Conservation (phyloP, 192 early-diverging fungal genomes). For the Thoreauomyces humboldtii region DNA sequence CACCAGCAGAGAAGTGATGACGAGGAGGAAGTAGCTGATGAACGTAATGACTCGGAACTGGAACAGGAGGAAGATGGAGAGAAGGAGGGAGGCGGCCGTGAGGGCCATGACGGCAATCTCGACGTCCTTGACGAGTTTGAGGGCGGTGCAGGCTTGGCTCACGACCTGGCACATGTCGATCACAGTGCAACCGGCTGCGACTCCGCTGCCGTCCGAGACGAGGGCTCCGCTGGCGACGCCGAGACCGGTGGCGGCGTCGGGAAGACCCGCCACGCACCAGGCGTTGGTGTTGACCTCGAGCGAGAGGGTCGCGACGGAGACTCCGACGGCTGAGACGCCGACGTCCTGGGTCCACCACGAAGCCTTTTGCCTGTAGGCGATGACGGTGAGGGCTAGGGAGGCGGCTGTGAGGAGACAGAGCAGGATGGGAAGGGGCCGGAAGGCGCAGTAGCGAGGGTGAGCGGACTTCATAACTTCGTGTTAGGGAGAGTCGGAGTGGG, state of each 20-base stretch:
- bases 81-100: conserved; percentile 2
- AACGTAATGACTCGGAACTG: neutral
- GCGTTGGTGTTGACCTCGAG: neutral
- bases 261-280: conserved; percentile 4
- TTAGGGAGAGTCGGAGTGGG: too few species aligned
- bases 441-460: neutral
- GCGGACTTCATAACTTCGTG: too few species aligned
- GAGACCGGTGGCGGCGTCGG: neutral
- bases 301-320: neutral
- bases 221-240: too few species aligned
- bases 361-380: neutral
- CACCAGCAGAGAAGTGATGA: neutral
- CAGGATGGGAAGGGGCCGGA: conserved; percentile 2
- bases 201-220: too few species aligned
- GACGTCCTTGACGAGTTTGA: neutral
- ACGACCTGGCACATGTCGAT: conserved; percentile 7
- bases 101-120: neutral
- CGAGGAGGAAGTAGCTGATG: conserved; percentile 1
- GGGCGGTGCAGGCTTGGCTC: neutral
- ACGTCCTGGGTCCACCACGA: conserved; percentile 5
- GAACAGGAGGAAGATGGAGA: neutral
- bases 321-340: neutral
- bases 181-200: neutral
- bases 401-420: neutral
- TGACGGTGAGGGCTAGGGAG: conserved; percentile 1